phyloP scores from a whole-genome alignment of 2,329 filamentous ascomycete species.

The Blumeriella jaapii region DNA sequence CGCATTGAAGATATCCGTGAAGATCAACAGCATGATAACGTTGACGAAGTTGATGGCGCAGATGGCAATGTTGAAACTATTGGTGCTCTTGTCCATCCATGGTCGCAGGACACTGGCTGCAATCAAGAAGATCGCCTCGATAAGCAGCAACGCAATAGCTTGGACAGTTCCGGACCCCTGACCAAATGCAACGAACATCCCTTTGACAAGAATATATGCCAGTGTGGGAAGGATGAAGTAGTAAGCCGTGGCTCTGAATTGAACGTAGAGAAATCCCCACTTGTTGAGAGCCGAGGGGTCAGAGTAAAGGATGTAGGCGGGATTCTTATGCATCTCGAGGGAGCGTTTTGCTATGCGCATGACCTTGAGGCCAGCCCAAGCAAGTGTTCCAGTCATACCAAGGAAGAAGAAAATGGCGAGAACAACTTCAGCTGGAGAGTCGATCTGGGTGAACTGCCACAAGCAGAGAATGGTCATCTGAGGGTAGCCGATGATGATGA shows the following conservation, averaged over 20 bases:
- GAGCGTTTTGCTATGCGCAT: slow-evolving; percentile 81
- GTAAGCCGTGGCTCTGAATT: slow-evolving; percentile 91
- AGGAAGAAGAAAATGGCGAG: slow-evolving; percentile 83
- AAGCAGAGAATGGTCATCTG: slow-evolving; percentile 83
- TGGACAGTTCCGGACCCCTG: slow-evolving; percentile 63
- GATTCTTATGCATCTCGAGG: slow-evolving; percentile 85
- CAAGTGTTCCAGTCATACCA: slow-evolving; percentile 64
- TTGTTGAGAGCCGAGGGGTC: slow-evolving; percentile 92
- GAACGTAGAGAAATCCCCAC: slow-evolving; percentile 96
- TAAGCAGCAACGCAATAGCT: slow-evolving; percentile 69
- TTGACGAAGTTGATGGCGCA: slow-evolving; percentile 84
- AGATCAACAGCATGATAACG: slow-evolving; percentile 78
- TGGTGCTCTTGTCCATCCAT: slow-evolving; percentile 99
- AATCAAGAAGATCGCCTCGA: slow-evolving; percentile 71
- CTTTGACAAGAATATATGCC: slow-evolving; percentile 72
- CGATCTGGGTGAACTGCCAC: slow-evolving; percentile 81
- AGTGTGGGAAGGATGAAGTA: slow-evolving; percentile 83
- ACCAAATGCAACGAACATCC: slow-evolving; percentile 74
- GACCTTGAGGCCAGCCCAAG: slow-evolving; percentile 83
- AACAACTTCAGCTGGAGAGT: slow-evolving; percentile 78
- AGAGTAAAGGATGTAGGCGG: slow-evolving; percentile 92
- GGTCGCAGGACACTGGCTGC: slow-evolving; percentile 70
- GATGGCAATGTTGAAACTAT: slow-evolving; percentile 91
- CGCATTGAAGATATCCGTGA: slow-evolving; percentile 76
- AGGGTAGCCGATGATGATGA: slow-evolving; percentile 82